These are phyloP conservation scores for Royoungia palumana DNA, from an alignment of 768 basidiomycete genomes.

Conservation along the genomic window DNA sequence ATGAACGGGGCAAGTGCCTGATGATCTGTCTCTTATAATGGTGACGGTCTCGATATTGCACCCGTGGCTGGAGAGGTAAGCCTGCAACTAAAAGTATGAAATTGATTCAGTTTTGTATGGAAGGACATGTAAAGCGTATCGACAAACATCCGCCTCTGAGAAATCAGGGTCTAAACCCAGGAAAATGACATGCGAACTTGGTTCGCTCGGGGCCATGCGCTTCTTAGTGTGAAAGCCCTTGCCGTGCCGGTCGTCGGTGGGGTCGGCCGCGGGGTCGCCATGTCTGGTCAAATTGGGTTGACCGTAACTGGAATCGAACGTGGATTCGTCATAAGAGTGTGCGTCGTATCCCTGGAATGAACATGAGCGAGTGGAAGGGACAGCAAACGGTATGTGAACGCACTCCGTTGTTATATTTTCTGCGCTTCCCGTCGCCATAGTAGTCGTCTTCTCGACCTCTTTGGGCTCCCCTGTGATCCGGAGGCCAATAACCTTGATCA, in stretches of 20 bases:
- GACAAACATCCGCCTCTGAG: conserved; percentile 87
- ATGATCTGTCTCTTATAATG: conserved; percentile 93
- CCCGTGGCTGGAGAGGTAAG: conserved; percentile 66
- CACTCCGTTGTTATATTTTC: conserved; percentile 78
- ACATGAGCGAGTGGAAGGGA: conserved; percentile 5
- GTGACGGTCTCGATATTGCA: conserved; percentile 85
- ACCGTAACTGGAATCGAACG: conserved; percentile 34
- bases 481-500: conserved; percentile 43
- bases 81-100: conserved; percentile 61
- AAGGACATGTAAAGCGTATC: conserved; percentile 33
- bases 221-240: conserved; percentile 57
- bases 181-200: conserved; percentile 92
- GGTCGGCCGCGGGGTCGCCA: conserved; percentile 40
- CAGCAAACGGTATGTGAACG: conserved; percentile 24
- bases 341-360: conserved; percentile 49
- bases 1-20: conserved; percentile 89
- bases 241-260: conserved; percentile 46
- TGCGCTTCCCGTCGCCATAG: conserved; percentile 66
- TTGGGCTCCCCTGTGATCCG: conserved; percentile 36
- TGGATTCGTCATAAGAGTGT: conserved; percentile 48
- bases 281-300: conserved; percentile 30
- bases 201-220: conserved; percentile 77
- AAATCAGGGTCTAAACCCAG: conserved; percentile 91
- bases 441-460: conserved; percentile 69
- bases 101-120: conserved; percentile 36